Conservation (phyloP, 306 rosid species). For the Acacia acuminata region DNA sequence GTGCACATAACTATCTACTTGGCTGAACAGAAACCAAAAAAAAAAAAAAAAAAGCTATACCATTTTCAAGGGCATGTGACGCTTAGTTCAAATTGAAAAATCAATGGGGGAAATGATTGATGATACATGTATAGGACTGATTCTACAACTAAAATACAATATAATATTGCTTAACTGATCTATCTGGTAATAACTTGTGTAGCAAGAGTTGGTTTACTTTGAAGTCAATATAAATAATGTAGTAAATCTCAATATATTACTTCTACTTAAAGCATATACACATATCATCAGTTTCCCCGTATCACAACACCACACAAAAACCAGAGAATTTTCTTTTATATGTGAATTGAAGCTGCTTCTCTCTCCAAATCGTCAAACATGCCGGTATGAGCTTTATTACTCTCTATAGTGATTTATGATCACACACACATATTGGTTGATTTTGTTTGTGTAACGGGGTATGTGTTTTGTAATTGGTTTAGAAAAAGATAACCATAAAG, state of each 20-base stretch:
- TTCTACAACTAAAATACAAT: background rate
- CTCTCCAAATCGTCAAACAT: background rate
- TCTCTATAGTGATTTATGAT: background rate
- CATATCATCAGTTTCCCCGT: background rate
- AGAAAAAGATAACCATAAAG: constrained; percentile 32
- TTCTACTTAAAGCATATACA: background rate
- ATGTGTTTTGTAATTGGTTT: background rate
- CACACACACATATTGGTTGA: background rate
- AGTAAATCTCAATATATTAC: background rate
- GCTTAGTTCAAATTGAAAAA: background rate
- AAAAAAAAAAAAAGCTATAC: background rate
- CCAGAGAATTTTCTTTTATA: background rate
- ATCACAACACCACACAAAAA: background rate
- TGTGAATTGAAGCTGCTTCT: background rate
- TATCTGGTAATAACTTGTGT: background rate
- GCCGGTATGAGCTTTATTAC: background rate
- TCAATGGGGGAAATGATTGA: background rate
- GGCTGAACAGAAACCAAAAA: background rate
- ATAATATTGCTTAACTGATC: background rate
- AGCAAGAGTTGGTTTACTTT: background rate
- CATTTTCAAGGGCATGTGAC: background rate
- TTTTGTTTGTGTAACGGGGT: background rate
- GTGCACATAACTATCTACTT: background rate
- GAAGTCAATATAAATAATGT: constrained; percentile 4
- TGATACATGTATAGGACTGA: background rate